These are phyloP conservation scores for Pyrus hybrid DNA, from an alignment of 331 rosid genomes.

Conservation along the genomic window DNA sequence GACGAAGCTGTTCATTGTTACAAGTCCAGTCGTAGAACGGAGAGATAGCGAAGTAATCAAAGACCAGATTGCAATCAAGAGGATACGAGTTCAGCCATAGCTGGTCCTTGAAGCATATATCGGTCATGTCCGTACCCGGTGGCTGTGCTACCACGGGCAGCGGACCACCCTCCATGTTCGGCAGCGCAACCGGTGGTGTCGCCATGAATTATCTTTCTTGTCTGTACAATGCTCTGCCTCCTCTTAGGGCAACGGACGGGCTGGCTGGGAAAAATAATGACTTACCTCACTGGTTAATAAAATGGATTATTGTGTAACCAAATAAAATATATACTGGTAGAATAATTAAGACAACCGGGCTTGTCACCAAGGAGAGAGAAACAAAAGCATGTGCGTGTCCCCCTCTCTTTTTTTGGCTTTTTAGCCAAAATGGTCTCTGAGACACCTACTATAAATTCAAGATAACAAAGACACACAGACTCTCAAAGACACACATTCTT, in stretches of 20 bases:
- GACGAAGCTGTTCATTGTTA: slow-evolving; percentile 89
- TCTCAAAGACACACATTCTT: too few relatives aligned
- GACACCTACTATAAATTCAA: too few relatives aligned
- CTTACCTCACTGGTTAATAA: neutral
- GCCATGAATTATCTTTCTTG: slow-evolving; percentile 25
- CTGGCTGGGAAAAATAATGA: neutral
- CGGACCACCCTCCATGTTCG: slow-evolving; percentile 42
- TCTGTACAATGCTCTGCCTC: neutral
- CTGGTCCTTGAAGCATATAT: slow-evolving; percentile 85
- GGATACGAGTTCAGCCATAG: slow-evolving; percentile 84
- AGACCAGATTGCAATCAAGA: slow-evolving; percentile 85
- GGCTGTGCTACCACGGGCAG: slow-evolving; percentile 39
- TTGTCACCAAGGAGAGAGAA: too few relatives aligned
- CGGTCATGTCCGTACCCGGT: slow-evolving; percentile 91
- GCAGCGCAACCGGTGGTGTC: slow-evolving; percentile 29
- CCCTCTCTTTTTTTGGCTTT: too few relatives aligned
- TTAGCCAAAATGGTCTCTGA: too few relatives aligned
- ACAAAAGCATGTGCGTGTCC: too few relatives aligned
- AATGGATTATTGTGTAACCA: too few relatives aligned
- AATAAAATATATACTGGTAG: too few relatives aligned
- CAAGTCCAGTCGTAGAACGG: slow-evolving; percentile 90
- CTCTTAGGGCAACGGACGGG: neutral
- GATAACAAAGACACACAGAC: too few relatives aligned
- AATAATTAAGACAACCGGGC: too few relatives aligned
- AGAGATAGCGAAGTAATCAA: slow-evolving; percentile 89